Evolutionary conservation across 2,329 filamentous ascomycete species (phyloP).

Genomic region (Eurotiales sp.): DNA sequence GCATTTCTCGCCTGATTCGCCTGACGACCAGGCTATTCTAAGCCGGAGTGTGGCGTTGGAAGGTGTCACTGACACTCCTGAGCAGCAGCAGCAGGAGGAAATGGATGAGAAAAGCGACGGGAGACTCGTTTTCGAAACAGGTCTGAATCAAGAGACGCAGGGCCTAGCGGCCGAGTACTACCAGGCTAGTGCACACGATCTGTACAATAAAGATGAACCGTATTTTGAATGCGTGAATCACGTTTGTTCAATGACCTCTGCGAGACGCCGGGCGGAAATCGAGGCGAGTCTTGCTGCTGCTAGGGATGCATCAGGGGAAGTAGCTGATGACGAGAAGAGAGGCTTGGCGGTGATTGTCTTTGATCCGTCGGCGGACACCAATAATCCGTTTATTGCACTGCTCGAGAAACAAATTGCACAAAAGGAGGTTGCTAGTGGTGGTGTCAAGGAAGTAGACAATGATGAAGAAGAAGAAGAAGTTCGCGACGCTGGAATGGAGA

Average conservation of each 20-base stretch:
- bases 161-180: conserved; percentile 41
- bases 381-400: conserved; percentile 22
- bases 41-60: not conserved
- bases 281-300: not conserved
- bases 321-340: conserved; percentile 7
- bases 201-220: conserved; percentile 33
- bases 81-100: too few relatives aligned
- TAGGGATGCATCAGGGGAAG: not conserved
- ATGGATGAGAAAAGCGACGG: too few relatives aligned
- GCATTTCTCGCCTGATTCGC: conserved; percentile 33
- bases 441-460: not conserved
- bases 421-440: not conserved
- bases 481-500: not conserved
- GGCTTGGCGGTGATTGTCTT: conserved; percentile 16
- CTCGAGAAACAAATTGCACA: not conserved
- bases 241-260: conserved; percentile 34
- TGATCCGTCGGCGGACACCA: conserved; percentile 1
- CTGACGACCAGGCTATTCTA: conserved; percentile 14
- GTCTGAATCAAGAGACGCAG: conserved; percentile 23
- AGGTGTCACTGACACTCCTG: too few relatives aligned
- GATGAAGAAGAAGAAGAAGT: not conserved
- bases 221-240: conserved; percentile 45
- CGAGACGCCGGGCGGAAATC: conserved; percentile 5
- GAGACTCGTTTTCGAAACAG: conserved; percentile 2
- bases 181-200: conserved; percentile 44